A percentile compares a stretch with the other conserved stretches of the same genome.
These are phyloP conservation scores for Elongisporangium prolatum DNA, from an alignment of 352 stramenopile species.

Conservation along the genomic window DNA sequence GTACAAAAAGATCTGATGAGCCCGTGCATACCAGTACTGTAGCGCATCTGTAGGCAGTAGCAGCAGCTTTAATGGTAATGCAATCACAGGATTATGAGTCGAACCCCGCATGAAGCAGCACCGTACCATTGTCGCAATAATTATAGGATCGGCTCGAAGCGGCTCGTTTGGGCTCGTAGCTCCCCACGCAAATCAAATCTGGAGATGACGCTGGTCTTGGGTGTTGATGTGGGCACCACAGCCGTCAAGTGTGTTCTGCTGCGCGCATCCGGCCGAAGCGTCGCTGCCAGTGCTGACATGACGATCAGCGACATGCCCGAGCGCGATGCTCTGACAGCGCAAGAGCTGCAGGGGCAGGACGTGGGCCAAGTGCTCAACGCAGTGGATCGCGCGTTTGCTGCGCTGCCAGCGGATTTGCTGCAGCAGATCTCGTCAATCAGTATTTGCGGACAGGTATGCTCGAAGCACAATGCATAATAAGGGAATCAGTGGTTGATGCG, in stretches of 20 bases:
- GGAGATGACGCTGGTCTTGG: constrained; percentile 21
- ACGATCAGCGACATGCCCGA: constrained; percentile 12
- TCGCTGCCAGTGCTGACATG: constrained; percentile 29
- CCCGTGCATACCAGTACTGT: not conserved
- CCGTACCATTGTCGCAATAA: not conserved
- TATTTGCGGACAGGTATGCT: constrained; percentile 62
- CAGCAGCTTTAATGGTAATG: not conserved
- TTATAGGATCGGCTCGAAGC: not conserved
- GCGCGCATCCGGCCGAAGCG: constrained; percentile 15
- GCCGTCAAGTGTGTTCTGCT: constrained; percentile 73
- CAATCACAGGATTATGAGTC: not conserved
- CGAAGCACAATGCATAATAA: not conserved
- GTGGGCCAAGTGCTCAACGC: constrained; percentile 47
- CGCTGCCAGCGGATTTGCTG: constrained; percentile 22
- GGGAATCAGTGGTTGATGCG: not conserved
- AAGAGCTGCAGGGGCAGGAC: constrained; percentile 23
- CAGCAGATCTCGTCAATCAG: constrained; percentile 33
- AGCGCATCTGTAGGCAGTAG: not conserved
- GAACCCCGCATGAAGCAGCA: not conserved
- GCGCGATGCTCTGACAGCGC: not conserved
- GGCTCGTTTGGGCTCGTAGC: not conserved
- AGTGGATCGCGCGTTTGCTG: constrained; percentile 25
- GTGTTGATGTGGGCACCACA: constrained; percentile 73
- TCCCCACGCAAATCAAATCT: not conserved
- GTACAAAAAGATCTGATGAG: not conserved